Evolutionary conservation across 2,329 filamentous ascomycete genomes (phyloP), one percentile per base, ranked within the genome.

Genomic region (Onygenales sp.): DNA sequence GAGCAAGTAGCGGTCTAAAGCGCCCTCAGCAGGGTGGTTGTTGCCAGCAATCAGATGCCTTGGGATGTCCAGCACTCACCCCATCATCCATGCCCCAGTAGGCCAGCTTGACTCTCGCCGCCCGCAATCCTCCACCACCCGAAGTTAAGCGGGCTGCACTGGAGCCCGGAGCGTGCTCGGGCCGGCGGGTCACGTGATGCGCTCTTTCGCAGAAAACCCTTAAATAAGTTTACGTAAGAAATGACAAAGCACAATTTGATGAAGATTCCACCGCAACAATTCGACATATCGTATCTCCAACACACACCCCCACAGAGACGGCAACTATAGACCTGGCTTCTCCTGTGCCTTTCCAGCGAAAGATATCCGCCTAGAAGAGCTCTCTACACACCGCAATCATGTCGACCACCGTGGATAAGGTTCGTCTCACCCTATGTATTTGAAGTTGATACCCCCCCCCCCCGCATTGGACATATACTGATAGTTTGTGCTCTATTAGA

Each of bases 381-480:
- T 5, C 39, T 31, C 32, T 49, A 14, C 11, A 39, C 39, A 32
- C 51, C 44, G 56, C 56, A 55, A 54, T 43, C 56, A 97, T 97
- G 93, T 80, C 92, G 80, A 97, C 92, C 57, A 97, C 92, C 43
- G 90, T 96, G 70, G 92, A 97, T 66, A 97, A 97, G 86, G 89
- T 88, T 69, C 62, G 80, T 65, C 39, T 44, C 27, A 21, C 45
- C 33, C n/a, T 50, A 11, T 38, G 17, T 14, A 13, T 10, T 43
- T 21, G 13, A 5, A 13, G 13, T 21, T 21, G 11, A 6, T n/a
- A 43, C 21, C 6, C 7, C 27, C 43, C 51, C 21, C 6, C 7
- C 27, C 43, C 51, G 44, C 43, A 54, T 55, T 46, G 33, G 52
- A 38, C 27, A 33, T 47, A 51, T 50, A 17, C 54, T 76, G 63